Evolutionary conservation across 768 basidiomycete genomes (phyloP).

Genomic region (Sarcodon aspratus): DNA sequence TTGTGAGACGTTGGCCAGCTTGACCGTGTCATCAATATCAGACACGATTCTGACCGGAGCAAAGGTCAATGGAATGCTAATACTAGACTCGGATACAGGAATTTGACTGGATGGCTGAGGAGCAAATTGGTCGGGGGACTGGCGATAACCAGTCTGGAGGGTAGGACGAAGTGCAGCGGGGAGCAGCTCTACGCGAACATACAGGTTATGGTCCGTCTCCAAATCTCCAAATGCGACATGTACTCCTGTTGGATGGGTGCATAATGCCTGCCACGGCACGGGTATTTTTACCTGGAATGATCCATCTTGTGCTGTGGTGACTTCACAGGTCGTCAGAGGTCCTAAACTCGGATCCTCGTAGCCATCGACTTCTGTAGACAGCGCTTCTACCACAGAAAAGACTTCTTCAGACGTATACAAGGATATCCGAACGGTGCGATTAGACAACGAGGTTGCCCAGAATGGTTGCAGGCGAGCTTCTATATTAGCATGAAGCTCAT

Average conservation of each 20-base stretch:
- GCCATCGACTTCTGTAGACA: conserved; percentile 8
- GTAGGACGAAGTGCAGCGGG: conserved; percentile 24
- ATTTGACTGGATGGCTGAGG: conserved; percentile 12
- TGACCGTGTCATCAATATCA: conserved; percentile 92
- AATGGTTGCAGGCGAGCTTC: conserved; percentile 69
- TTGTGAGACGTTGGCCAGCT: conserved; percentile 61
- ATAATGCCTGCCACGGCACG: conserved; percentile 61
- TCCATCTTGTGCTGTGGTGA: conserved; percentile 58
- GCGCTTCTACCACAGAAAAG: conserved; percentile 7
- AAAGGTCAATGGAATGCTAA: conserved; percentile 35
- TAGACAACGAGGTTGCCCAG: conserved; percentile 64
- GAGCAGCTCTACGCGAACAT: conserved; percentile 41
- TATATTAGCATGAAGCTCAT: conserved; percentile 60
- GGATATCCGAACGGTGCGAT: conserved; percentile 49
- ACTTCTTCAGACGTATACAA: conserved; percentile 37
- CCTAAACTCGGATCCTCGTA: conserved; percentile 20
- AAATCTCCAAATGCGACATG: conserved; percentile 47
- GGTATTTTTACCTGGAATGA: conserved; percentile 55
- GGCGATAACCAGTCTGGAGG: neutral
- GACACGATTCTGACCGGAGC: conserved; percentile 72
- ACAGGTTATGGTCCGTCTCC: conserved; percentile 32
- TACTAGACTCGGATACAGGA: conserved; percentile 10
- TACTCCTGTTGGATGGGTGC: conserved; percentile 43
- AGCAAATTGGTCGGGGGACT: neutral
- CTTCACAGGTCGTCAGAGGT: conserved; percentile 38